A percentile compares a stretch with the other conserved stretches of the same genome.
phyloP scores from a whole-genome alignment of 75 land plant genomes.

The Cunninghamia lanceolata region DNA sequence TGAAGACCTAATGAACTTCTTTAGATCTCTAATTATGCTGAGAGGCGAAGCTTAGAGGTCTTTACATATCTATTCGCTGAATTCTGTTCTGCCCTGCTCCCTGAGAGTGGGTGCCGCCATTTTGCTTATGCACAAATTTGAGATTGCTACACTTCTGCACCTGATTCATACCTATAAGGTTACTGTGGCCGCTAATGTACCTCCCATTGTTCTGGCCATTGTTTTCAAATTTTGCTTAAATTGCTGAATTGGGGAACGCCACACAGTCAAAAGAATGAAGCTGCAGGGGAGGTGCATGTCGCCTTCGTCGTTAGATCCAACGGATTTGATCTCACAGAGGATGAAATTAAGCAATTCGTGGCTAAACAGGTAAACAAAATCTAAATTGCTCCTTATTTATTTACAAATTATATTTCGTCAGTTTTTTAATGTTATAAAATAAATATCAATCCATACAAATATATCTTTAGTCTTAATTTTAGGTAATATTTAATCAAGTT shows the following conservation, averaged over 20 bases:
- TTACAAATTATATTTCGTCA: no score
- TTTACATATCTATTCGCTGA: constrained; percentile 82
- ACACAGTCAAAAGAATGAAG: constrained; percentile 40
- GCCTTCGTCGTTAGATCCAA: constrained; percentile 45
- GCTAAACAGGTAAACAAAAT: constrained; percentile 41
- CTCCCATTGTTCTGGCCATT: constrained; percentile 80
- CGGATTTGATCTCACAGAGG: constrained; percentile 32
- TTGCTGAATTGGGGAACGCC: no score
- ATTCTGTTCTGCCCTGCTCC: constrained; percentile 62
- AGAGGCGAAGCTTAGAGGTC: no score
- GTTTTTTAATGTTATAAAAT: no score
- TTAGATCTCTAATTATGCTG: no score
- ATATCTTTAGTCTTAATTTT: no score
- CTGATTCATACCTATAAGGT: constrained; percentile 51
- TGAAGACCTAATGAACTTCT: no score
- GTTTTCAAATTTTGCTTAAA: background rate
- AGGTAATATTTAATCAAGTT: no score
- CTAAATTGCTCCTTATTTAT: no score
- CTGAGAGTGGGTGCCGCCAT: constrained; percentile 67
- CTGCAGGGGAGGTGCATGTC: constrained; percentile 55
- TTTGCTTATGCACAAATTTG: constrained; percentile 76
- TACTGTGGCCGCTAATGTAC: constrained; percentile 75
- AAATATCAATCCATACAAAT: no score
- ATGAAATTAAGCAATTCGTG: constrained; percentile 50
- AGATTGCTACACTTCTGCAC: constrained; percentile 54